Base-by-base conservation (phyloP, 345 rosid species). In the Linum tenue region DNA sequence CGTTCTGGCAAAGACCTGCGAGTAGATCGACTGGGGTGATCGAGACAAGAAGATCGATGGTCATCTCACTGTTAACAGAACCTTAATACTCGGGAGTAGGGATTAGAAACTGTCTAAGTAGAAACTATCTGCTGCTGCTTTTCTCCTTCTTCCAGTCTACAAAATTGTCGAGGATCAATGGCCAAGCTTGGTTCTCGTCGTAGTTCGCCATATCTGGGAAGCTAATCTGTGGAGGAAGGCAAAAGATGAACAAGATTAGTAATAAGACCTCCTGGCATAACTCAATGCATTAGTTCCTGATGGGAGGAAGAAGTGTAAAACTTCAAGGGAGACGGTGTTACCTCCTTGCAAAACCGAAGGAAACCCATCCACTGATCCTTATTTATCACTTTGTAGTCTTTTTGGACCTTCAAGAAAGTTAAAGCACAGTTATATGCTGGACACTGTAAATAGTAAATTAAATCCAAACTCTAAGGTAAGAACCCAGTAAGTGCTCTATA, bases 311-410 rank as follows among this genome's bases (percentile, higher is more conserved):
- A 39, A 60, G 14, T 10, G 5, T 50, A 62, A 39, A 60, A 12
- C 11, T 22, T 22, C 31, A 22, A 31, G 10, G 22, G 7, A 22
- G 31, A 22, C 31, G 31, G 31, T 22, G 69, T 69, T 74, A 94
- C 99, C 92, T 94, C 95, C 31, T 88, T 85, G 77, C 90, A 94
- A 76, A 94, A 94, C 70, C 97, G 84, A 65, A 76, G 85, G 74
- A 88, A 78, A 39, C 90, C 86, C 85, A 80, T 84, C 99, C 99
- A 94, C 73, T 94, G 99, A 59, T 94, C 99, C 90, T 80, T 73
- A 81, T 90, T 94, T 76, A 94, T 79, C 65, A 88, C 99, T 83
- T 88, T 94, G 75, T 90, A 94, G 76, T 94, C 99, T 5, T 74
- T 85, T 62, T 94, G 99, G 64, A 84, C 75, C 99, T 90, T 85